Evolutionary conservation across 176 grass and related monocot genomes (phyloP), one percentile per base, ranked within the genome.

Genomic region (Oryza australiensis): DNA sequence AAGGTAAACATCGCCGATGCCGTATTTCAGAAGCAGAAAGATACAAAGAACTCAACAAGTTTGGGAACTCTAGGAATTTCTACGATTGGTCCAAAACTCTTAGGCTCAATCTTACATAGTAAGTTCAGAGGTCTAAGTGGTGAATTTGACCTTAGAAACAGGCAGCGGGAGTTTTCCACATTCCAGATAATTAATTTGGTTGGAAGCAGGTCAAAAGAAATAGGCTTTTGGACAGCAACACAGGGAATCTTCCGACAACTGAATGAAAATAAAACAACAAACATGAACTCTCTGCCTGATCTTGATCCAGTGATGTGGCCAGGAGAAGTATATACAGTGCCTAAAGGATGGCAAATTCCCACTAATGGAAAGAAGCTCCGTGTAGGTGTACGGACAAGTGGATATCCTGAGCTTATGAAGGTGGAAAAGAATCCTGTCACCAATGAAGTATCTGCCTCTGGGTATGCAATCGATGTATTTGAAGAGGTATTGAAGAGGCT

Each of bases 131-230:
- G 80, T 11, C 3, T 89, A 20, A 86, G 75, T 64, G 89, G 80
- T 28, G 26, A 74, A 8, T 94, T 94, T 82, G 35, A 75, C 9
- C 55, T 94, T 27, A 26, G 53, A 55, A 46, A 83, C 24, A 74
- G 80, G 5, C 83, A 89, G 82, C 38, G 78, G 14, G 37, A 81
- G 3, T 27, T 33, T 20, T 88, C 84, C 0, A 32, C 18, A 24
- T 93, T 93, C 35, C 41, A 83, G 72, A 87, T 97, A 79, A 85
- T 97, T 40, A 97, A 93, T 76, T 81, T 97, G n/a, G 68, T 81
- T 20, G 78, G 78, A 30, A 23, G 22, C 18, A 68, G 26, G 2
- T 16, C 15, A 1, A 87, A 74, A 75, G 57, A 24, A 27, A 80
- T 91, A 40, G 86, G 91, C 5, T 93, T 82, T 73, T 97, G 91